Percentiles rank a stretch among this genome's conserved stretches.
Conservation (phyloP, 2,329 filamentous ascomycete species). For the Penicillium sp. region DNA sequence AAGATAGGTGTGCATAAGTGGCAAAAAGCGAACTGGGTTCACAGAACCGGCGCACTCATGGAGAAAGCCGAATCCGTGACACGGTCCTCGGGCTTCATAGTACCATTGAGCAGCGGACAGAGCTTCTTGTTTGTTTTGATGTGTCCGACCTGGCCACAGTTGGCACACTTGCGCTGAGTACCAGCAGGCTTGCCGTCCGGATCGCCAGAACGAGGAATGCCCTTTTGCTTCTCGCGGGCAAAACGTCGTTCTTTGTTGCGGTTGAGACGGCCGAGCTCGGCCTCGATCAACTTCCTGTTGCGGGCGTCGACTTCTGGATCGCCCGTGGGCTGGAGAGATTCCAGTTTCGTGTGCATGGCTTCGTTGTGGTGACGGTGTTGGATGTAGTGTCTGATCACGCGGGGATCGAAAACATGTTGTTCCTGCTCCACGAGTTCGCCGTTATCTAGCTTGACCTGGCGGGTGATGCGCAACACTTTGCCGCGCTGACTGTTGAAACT, state of each 20-base stretch:
- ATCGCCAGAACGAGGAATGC: conserved; percentile 50
- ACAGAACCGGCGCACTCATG: conserved; percentile 44
- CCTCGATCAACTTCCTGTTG: conserved; percentile 62
- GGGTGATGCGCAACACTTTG: conserved; percentile 71
- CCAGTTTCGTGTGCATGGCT: conserved; percentile 69
- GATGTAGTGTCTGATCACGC: conserved; percentile 85
- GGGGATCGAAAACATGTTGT: conserved; percentile 70
- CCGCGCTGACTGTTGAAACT: conserved; percentile 68
- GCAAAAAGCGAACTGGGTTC: conserved; percentile 18
- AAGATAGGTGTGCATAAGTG: neutral
- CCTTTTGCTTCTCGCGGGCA: conserved; percentile 87
- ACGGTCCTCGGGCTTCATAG: conserved; percentile 61
- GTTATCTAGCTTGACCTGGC: conserved; percentile 63
- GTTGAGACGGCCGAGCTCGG: conserved; percentile 78
- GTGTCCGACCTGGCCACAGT: conserved; percentile 93
- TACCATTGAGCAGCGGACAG: conserved; percentile 82
- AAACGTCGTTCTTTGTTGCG: conserved; percentile 89
- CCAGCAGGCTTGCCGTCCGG: conserved; percentile 64
- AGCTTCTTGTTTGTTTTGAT: conserved; percentile 99
- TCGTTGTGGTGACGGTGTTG: conserved; percentile 72
- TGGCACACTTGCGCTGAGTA: conserved; percentile 85
- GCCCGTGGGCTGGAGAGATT: conserved; percentile 63
- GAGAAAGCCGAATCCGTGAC: conserved; percentile 49
- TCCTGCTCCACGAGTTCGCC: conserved; percentile 63
- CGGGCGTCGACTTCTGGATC: conserved; percentile 66